Conservation (phyloP, 1,139 yeast genomes). For the Magnusiomyces sp. region DNA sequence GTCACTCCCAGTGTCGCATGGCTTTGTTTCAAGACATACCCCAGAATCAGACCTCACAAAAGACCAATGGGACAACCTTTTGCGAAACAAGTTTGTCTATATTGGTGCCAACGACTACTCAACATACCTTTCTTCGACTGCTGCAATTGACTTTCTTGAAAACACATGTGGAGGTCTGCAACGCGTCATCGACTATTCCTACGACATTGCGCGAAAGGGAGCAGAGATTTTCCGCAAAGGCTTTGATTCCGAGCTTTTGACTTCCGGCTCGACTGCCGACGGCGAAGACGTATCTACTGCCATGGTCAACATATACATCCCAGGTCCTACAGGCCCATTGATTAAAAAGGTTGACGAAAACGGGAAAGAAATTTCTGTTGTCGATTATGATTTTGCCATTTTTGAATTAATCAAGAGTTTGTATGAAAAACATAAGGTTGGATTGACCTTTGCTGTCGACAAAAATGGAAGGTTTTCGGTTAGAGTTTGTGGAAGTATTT, state of each 20-base stretch:
- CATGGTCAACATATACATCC: slow-evolving; percentile 43
- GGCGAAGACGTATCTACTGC: slow-evolving; percentile 30
- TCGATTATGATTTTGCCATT: slow-evolving; percentile 8
- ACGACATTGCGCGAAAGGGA: slow-evolving; percentile 38
- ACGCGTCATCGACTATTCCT: slow-evolving; percentile 42
- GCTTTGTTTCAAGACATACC: slow-evolving; percentile 14
- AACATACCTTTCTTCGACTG: slow-evolving; percentile 29
- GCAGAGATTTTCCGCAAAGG: slow-evolving; percentile 34
- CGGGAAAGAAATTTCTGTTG: too few relatives aligned
- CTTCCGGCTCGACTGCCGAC: slow-evolving; percentile 29
- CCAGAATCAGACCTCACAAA: neutral
- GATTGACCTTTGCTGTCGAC: slow-evolving; percentile 40
- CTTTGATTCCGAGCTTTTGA: slow-evolving; percentile 30
- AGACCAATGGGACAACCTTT: slow-evolving; percentile 4
- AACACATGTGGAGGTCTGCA: slow-evolving; percentile 57
- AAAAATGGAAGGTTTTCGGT: slow-evolving; percentile 37
- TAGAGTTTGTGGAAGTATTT: slow-evolving; percentile 54
- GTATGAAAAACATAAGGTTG: slow-evolving; percentile 35
- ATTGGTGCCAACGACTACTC: slow-evolving; percentile 35
- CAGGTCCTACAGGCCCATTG: slow-evolving; percentile 21
- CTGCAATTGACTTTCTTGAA: slow-evolving; percentile 46
- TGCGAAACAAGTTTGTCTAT: slow-evolving; percentile 29
- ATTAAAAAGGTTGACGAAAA: neutral
- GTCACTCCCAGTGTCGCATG: slow-evolving; percentile 47
- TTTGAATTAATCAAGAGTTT: slow-evolving; percentile 15